Evolutionary conservation across 2,329 filamentous ascomycete genomes (phyloP).

Genomic region (Aspergillus arachidicola): DNA sequence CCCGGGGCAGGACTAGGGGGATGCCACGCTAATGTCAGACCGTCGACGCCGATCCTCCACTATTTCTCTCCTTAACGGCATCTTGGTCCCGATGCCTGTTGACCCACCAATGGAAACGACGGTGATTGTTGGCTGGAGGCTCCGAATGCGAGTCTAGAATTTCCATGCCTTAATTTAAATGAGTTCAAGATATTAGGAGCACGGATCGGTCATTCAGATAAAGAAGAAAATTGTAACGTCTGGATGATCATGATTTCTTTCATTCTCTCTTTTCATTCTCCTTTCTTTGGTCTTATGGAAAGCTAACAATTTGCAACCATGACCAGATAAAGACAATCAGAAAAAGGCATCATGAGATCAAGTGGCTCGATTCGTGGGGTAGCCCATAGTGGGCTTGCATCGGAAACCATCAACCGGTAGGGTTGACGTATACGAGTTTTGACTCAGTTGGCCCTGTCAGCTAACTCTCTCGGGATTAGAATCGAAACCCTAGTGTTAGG

Average conservation of each 20-base stretch:
- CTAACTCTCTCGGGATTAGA: not conserved
- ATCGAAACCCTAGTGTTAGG: not conserved
- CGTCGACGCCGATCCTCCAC: not conserved
- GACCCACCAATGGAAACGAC: not conserved
- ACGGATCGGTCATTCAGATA: not conserved
- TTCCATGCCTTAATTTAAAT: not conserved
- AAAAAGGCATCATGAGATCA: not conserved
- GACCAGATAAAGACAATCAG: not conserved
- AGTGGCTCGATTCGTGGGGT: not conserved
- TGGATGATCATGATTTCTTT: not conserved
- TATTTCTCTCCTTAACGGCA: not conserved
- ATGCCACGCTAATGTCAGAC: not conserved
- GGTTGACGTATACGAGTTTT: not conserved
- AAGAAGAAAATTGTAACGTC: not conserved
- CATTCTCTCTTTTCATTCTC: not conserved
- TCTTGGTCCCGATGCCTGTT: not conserved
- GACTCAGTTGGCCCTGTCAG: not conserved
- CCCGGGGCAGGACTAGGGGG: slow-evolving; percentile 7
- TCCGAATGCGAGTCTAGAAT: not conserved
- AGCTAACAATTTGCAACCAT: not conserved
- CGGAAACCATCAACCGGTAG: not conserved
- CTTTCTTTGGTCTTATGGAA: not conserved
- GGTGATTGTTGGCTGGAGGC: not conserved
- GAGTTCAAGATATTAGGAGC: not conserved
- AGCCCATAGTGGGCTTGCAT: not conserved